Conservation (phyloP, 2,329 filamentous ascomycete species). For the Teratosphaeria viscida region DNA sequence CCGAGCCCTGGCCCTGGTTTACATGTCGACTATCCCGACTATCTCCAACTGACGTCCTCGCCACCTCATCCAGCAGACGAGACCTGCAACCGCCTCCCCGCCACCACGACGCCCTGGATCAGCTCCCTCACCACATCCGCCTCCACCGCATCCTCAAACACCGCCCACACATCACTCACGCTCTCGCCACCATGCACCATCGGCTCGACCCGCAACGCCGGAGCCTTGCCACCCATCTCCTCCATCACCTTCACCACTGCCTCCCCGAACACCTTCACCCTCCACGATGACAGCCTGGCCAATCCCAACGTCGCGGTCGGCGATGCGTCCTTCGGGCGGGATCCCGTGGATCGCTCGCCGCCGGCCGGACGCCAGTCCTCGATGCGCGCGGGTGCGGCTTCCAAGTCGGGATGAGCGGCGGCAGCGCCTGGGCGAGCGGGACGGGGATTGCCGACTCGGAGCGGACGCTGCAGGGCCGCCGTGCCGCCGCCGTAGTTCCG, state of each 20-base stretch:
- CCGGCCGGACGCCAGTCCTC: constrained; percentile 5
- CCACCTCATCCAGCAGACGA: background rate
- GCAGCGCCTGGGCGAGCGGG: background rate
- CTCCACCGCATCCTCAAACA: background rate
- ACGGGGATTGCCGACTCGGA: background rate
- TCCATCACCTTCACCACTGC: constrained; percentile 1
- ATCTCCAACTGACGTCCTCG: background rate
- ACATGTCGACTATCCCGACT: too few relatives aligned
- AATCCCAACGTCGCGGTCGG: constrained; percentile 1
- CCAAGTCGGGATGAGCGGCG: background rate
- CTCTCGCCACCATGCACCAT: constrained; percentile 5
- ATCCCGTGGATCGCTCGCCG: background rate
- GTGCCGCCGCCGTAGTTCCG: background rate
- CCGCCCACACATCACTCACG: constrained; percentile 3
- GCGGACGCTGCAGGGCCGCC: background rate
- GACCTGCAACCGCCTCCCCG: constrained; percentile 1
- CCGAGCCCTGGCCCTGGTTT: too few relatives aligned
- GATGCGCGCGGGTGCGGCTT: background rate
- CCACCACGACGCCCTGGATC: background rate
- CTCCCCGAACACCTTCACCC: constrained; percentile 1
- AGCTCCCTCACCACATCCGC: constrained; percentile 1
- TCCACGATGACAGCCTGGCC: constrained; percentile 4
- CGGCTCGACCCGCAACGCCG: background rate
- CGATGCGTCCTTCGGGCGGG: background rate
- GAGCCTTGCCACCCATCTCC: background rate